phyloP scores from a whole-genome alignment of 1,139 yeast species.

The Pichia sp. region DNA sequence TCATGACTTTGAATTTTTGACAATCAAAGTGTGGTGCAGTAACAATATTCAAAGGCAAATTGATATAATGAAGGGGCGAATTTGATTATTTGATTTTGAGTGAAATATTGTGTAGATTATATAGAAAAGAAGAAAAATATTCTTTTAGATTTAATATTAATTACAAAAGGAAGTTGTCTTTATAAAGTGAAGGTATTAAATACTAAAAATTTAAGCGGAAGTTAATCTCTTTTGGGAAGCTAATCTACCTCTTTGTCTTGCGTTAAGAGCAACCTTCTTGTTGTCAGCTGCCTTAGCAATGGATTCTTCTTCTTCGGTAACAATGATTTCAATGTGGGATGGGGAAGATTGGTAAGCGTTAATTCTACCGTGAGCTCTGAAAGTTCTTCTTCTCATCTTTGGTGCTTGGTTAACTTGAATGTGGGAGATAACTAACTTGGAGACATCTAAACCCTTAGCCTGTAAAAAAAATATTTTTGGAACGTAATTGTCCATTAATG shows the following conservation, averaged over 20 bases:
- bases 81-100: too few relatives aligned
- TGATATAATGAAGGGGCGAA: not conserved
- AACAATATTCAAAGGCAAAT: slow-evolving; percentile 3
- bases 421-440: slow-evolving; percentile 92
- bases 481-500: slow-evolving; percentile 3
- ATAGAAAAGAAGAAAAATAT: not conserved
- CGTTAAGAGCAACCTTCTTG: slow-evolving; percentile 65
- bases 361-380: slow-evolving; percentile 99
- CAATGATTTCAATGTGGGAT: slow-evolving; percentile 96
- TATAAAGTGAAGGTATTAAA: too few relatives aligned
- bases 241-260: slow-evolving; percentile 92
- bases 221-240: slow-evolving; percentile 73
- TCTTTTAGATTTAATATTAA: not conserved
- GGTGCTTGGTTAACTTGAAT: slow-evolving; percentile 99
- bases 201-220: slow-evolving; percentile 29
- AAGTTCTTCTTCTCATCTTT: slow-evolving; percentile 99
- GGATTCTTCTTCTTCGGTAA: slow-evolving; percentile 92
- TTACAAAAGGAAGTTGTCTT: too few relatives aligned
- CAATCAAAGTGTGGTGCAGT: slow-evolving; percentile 6
- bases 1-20: slow-evolving; percentile 5
- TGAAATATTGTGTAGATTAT: not conserved
- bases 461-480: slow-evolving; percentile 15
- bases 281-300: slow-evolving; percentile 90
- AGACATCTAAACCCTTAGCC: slow-evolving; percentile 95
- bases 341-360: slow-evolving; percentile 98